These are phyloP conservation scores for Begonia loranthoides DNA, from an alignment of 306 rosid species.

Conservation along the genomic window DNA sequence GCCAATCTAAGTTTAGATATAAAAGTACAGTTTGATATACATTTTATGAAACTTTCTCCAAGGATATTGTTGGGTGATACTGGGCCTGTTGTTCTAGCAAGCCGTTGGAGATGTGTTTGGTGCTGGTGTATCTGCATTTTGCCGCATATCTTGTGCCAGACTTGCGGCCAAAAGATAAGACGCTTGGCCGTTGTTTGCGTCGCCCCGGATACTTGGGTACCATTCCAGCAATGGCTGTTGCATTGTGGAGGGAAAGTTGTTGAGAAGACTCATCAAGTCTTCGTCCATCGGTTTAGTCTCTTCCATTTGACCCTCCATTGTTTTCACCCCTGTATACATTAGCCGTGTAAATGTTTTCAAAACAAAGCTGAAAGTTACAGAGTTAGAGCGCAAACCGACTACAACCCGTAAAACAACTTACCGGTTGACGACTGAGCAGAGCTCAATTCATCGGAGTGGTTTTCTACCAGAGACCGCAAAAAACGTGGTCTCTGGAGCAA, in stretches of 20 bases:
- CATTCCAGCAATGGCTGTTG: constrained; percentile 43
- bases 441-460: constrained; percentile 25
- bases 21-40: too few relatives aligned
- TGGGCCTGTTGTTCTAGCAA: constrained; percentile 45
- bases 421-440: constrained; percentile 34
- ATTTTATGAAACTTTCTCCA: too few relatives aligned
- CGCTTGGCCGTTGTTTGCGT: constrained; percentile 7
- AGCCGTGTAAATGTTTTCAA: not conserved
- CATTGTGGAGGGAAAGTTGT: constrained; percentile 28
- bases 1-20: not conserved
- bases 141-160: too few relatives aligned
- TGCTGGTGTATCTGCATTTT: constrained; percentile 4
- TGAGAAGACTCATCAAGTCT: constrained; percentile 56
- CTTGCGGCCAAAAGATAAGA: too few relatives aligned
- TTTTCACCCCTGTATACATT: constrained; percentile 22
- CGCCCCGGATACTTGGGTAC: constrained; percentile 20
- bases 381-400: too few relatives aligned
- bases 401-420: constrained; percentile 7
- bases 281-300: constrained; percentile 46
- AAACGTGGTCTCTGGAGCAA: too few relatives aligned
- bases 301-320: constrained; percentile 25
- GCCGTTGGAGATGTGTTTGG: constrained; percentile 4
- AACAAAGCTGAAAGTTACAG: not conserved
- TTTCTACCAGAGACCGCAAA: too few relatives aligned
- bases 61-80: constrained; percentile 20